phyloP scores from a whole-genome alignment of 768 basidiomycete genomes.

The Leccinum sublutescens region DNA sequence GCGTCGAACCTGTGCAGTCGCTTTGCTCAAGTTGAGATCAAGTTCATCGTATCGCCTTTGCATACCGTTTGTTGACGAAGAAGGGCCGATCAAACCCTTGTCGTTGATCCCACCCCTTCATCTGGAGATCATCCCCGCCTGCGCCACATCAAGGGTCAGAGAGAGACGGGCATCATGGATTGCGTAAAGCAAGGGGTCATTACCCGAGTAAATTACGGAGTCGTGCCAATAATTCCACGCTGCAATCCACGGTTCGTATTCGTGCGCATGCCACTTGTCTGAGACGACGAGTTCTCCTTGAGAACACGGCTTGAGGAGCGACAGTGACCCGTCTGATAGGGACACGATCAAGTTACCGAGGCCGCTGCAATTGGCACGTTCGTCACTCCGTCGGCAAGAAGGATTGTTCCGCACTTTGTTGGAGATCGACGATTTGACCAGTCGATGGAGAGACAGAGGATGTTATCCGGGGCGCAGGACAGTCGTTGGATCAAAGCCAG shows the following conservation, averaged over 20 bases:
- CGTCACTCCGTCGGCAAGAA: conserved; percentile 3
- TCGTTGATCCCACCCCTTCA: conserved; percentile 91
- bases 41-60: not conserved
- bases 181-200: conserved; percentile 4
- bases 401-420: conserved; percentile 39
- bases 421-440: conserved; percentile 74
- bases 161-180: not conserved
- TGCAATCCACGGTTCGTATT: conserved; percentile 92
- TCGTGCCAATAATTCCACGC: conserved; percentile 88
- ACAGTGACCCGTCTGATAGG: conserved; percentile 74
- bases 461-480: conserved; percentile 49
- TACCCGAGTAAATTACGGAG: conserved; percentile 82
- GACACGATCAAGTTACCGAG: conserved; percentile 71
- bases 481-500: conserved; percentile 43
- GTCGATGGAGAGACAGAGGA: conserved; percentile 87
- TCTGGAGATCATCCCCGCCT: conserved; percentile 91
- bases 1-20: conserved; percentile 72
- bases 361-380: conserved; percentile 33
- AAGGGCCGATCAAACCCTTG: conserved; percentile 56
- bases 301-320: conserved; percentile 54
- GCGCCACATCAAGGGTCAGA: not conserved
- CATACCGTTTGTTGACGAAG: conserved; percentile 72
- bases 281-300: conserved; percentile 43
- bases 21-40: not conserved
- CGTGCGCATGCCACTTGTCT: conserved; percentile 82